A percentile compares a stretch with the other conserved stretches of the same genome.
Conservation (phyloP, 257 asterid species). For the Handroanthus guayacan region DNA sequence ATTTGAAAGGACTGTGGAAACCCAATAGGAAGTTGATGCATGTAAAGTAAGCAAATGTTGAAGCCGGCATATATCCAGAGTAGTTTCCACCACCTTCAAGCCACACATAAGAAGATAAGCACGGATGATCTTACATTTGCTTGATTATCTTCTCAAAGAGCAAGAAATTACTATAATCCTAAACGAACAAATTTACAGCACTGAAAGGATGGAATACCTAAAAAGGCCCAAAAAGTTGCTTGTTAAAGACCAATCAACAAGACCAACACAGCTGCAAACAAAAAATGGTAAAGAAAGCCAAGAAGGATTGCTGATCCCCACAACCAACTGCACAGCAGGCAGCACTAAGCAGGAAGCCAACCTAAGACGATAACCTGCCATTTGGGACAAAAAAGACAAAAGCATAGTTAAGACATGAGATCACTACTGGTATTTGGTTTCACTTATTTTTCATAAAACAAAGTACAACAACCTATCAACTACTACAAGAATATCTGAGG, state of each 20-base stretch:
- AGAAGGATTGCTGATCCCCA: slow-evolving; percentile 96
- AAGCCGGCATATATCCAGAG: slow-evolving; percentile 88
- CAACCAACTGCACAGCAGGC: slow-evolving; percentile 95
- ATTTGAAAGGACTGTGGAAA: slow-evolving; percentile 56
- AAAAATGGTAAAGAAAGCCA: slow-evolving; percentile 98
- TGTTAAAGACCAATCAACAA: slow-evolving; percentile 93
- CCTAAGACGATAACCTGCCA: slow-evolving; percentile 94
- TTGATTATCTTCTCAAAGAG: not conserved
- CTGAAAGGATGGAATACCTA: slow-evolving; percentile 60
- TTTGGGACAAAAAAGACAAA: slow-evolving; percentile 34
- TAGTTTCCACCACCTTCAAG: slow-evolving; percentile 96
- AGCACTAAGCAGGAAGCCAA: slow-evolving; percentile 88
- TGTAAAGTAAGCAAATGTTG: slow-evolving; percentile 75
- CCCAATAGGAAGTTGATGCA: slow-evolving; percentile 83
- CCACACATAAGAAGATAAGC: slow-evolving; percentile 47
- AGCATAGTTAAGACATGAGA: slow-evolving; percentile 38
- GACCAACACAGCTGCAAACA: slow-evolving; percentile 93
- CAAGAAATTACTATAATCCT: slow-evolving; percentile 17
- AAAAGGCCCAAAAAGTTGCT: slow-evolving; percentile 98
- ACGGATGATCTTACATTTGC: slow-evolving; percentile 18
- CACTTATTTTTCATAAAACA: not conserved
- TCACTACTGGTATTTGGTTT: not conserved
- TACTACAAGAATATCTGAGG: slow-evolving; percentile 3
- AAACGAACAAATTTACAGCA: slow-evolving; percentile 9
- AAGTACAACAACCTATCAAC: not conserved